Evolutionary conservation across 2,329 filamentous ascomycete genomes (phyloP).

Genomic region (Huntiella savannae): DNA sequence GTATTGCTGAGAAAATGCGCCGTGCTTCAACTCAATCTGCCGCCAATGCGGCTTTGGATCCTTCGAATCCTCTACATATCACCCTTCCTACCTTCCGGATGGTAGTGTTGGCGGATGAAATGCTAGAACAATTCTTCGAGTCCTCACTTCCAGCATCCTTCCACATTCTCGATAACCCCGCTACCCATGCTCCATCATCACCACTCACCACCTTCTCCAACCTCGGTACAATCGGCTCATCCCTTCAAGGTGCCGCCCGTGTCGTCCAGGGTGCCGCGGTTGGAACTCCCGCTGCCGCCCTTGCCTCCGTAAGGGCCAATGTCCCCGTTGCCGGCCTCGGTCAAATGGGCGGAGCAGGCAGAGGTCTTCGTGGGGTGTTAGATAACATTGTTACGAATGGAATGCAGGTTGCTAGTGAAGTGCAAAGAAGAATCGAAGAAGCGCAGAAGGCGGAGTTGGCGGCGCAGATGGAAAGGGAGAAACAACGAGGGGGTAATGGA

Average conservation of each 20-base stretch:
- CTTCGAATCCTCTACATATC: conserved; percentile 82
- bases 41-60: conserved; percentile 80
- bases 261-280: conserved; percentile 16
- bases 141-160: conserved; percentile 86
- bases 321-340: conserved; percentile 17
- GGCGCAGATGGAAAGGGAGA: conserved; percentile 45
- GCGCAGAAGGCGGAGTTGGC: conserved; percentile 50
- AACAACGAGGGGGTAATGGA: conserved; percentile 16
- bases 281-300: neutral
- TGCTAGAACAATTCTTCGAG: conserved; percentile 94
- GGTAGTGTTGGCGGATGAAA: conserved; percentile 90
- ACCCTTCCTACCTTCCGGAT: conserved; percentile 96
- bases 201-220: conserved; percentile 75
- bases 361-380: conserved; percentile 75
- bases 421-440: conserved; percentile 83
- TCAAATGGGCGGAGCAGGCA: conserved; percentile 29
- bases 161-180: conserved; percentile 52
- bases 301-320: conserved; percentile 11
- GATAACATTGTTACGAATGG: conserved; percentile 97
- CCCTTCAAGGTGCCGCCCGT: conserved; percentile 15
- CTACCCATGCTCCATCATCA: conserved; percentile 23
- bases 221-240: conserved; percentile 31
- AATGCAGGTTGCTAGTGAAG: conserved; percentile 87
- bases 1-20: conserved; percentile 22
- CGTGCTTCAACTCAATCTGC: conserved; percentile 48